Conservation (phyloP, 2,329 filamentous ascomycete genomes). For the Elsinoe perseae region DNA sequence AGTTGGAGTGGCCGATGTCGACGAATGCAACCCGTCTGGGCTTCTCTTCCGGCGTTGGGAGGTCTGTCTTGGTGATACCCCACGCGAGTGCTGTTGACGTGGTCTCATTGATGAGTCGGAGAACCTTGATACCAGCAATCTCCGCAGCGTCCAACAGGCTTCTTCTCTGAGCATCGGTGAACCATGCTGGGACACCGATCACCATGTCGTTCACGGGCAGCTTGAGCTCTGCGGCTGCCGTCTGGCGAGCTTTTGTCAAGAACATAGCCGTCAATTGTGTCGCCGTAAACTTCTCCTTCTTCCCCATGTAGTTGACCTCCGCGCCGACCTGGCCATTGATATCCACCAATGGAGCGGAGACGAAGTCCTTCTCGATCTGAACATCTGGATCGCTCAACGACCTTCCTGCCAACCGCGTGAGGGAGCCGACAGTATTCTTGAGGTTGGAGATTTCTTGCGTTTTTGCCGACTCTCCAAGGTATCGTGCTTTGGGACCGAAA, state of each 20-base stretch:
- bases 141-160: conserved; percentile 84
- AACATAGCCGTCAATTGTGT: conserved; percentile 94
- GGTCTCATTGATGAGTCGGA: conserved; percentile 95
- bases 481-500: conserved; percentile 88
- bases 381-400: conserved; percentile 83
- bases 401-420: conserved; percentile 89
- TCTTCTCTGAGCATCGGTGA: conserved; percentile 88
- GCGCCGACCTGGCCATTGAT: conserved; percentile 90
- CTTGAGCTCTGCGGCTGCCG: conserved; percentile 77
- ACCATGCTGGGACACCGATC: conserved; percentile 92
- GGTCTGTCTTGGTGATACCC: conserved; percentile 95
- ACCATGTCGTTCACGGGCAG: conserved; percentile 88
- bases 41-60: conserved; percentile 82
- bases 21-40: conserved; percentile 84
- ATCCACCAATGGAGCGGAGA: conserved; percentile 79
- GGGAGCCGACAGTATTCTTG: conserved; percentile 91
- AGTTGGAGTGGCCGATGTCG: conserved; percentile 95
- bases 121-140: conserved; percentile 84
- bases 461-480: conserved; percentile 91
- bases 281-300: conserved; percentile 92
- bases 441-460: conserved; percentile 99
- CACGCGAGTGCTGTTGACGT: conserved; percentile 93
- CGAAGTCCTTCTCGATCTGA: conserved; percentile 82
- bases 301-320: conserved; percentile 84
- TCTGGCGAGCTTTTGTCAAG: conserved; percentile 87